phyloP scores from a whole-genome alignment of 192 early-diverging fungal species.

The Umbelopsis ramanniana region DNA sequence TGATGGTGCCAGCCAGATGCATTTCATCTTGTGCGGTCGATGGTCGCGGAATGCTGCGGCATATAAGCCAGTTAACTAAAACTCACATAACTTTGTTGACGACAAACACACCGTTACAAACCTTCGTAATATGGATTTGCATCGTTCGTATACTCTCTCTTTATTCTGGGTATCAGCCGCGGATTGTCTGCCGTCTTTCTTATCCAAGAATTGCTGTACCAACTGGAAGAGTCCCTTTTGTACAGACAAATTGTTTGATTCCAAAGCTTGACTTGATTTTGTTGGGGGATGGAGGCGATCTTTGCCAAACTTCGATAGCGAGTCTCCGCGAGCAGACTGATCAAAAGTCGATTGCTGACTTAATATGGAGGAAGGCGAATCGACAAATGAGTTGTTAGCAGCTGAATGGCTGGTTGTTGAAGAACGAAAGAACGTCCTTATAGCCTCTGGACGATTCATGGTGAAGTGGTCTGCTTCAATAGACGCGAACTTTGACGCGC shows the following conservation, averaged over 20 bases:
- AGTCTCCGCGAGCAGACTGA: background rate
- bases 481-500: constrained; percentile 10
- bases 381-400: background rate
- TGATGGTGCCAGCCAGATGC: constrained; percentile 62
- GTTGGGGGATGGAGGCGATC: background rate
- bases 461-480: background rate
- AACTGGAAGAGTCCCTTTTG: background rate
- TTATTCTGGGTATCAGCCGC: background rate
- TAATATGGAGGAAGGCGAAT: background rate
- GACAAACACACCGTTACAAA: background rate
- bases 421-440: constrained; percentile 14
- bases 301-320: background rate
- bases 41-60: constrained; percentile 25
- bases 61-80: background rate
- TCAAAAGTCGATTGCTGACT: background rate
- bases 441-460: constrained; percentile 22
- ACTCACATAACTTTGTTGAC: background rate
- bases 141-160: constrained; percentile 8
- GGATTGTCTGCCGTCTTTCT: background rate
- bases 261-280: background rate
- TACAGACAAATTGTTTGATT: constrained; percentile 1
- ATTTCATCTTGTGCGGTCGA: constrained; percentile 59
- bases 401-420: background rate
- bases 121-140: constrained; percentile 7
- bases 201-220: constrained; percentile 5